phyloP scores from a whole-genome alignment of 2,329 filamentous ascomycete genomes.

The Ophiostoma ulmi region DNA sequence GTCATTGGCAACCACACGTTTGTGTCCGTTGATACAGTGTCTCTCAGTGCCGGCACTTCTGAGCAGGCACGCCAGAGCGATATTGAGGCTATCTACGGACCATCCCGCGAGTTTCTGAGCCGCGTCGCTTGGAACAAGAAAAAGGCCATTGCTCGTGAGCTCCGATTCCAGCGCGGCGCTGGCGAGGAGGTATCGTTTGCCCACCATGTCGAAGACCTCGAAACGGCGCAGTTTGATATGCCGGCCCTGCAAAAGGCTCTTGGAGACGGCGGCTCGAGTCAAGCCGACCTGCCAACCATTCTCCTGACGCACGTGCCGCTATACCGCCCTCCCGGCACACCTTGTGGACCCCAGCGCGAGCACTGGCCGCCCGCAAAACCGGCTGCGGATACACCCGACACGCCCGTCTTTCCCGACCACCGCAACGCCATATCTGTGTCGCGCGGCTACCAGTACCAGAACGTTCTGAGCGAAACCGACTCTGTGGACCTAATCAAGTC shows the following conservation, averaged over 20 bases:
- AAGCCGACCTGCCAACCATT: constrained; percentile 72
- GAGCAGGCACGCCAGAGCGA: constrained; percentile 48
- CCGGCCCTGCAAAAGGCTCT: constrained; percentile 15
- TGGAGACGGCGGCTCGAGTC: constrained; percentile 33
- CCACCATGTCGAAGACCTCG: constrained; percentile 56
- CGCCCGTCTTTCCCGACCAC: constrained; percentile 55
- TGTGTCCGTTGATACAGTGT: constrained; percentile 84
- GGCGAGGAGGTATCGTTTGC: constrained; percentile 50
- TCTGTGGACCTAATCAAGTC: constrained; percentile 70
- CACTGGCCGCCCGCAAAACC: constrained; percentile 68
- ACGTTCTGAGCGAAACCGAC: constrained; percentile 73
- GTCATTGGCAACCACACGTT: constrained; percentile 93
- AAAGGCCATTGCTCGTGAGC: constrained; percentile 62
- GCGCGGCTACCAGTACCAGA: constrained; percentile 92
- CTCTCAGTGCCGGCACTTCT: constrained; percentile 66
- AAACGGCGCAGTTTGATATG: constrained; percentile 41
- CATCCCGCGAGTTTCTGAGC: constrained; percentile 70
- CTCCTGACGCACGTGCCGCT: constrained; percentile 88
- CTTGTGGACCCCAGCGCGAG: constrained; percentile 83
- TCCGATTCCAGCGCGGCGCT: constrained; percentile 60
- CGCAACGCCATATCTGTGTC: constrained; percentile 73
- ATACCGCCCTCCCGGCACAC: constrained; percentile 73
- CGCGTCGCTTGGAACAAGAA: constrained; percentile 59
- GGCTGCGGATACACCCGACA: constrained; percentile 38
- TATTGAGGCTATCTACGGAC: constrained; percentile 63